Evolutionary conservation across 2,329 filamentous ascomycete species (phyloP), one percentile per base, ranked within the genome.

Genomic region (Apiospora rasikravindrae): DNA sequence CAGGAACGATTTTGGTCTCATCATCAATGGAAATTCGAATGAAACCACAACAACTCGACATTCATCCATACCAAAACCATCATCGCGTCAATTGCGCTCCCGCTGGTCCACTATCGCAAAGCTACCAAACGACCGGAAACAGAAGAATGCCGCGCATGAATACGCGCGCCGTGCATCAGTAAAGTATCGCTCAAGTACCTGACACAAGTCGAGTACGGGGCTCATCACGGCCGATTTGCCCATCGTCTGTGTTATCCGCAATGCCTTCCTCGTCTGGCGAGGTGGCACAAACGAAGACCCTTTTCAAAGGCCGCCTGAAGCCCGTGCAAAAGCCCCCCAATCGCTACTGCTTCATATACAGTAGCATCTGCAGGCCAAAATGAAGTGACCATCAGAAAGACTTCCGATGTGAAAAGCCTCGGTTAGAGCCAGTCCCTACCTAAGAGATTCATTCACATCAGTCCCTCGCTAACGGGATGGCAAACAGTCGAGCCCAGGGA

Each of bases 401-500:
- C 61, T 33, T 67, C 73, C 37, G 24, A 73, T 29, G n/a, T 26
- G 64, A 44, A 51, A 40, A 40, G 14, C 37, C 22, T 26, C 37
- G 44, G 73, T 74, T 66, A 37, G 71, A 19, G 6, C 57, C 7
- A 19, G 14, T 61, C 19, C 33, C 10, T 8, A 40, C 4, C 4
- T 14, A 19, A 14, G 13, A 11, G 33, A 4, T 40, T 40, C 22
- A 4, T 40, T 40, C 22, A n/a, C 29, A 40, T 40, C 33, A n/a
- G 29, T 14, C 7, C 33, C 40, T 40, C 8, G 26, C 45, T 69
- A 37, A 69, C 66, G 1, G 57, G 49, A 69, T 73, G 64, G 51
- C 37, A 49, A 64, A 7, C 57, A 80, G 78, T 66, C 40, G 74
- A 74, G 64, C 75, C 77, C 24, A 73, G 74, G n/a, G 74, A 77